Conservation (phyloP, 2,329 filamentous ascomycete species). For the Talaromyces funiculosus region DNA sequence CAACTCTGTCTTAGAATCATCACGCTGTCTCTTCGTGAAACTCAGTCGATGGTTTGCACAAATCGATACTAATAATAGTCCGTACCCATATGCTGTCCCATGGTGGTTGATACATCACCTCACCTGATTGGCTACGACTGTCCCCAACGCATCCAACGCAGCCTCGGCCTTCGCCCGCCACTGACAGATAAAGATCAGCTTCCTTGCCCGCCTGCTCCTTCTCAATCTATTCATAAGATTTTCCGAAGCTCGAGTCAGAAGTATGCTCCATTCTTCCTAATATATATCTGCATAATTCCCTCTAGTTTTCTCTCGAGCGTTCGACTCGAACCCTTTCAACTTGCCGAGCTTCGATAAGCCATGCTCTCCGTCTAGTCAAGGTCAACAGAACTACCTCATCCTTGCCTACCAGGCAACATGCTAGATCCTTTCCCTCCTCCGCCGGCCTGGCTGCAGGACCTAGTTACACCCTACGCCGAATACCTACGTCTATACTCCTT, state of each 20-base stretch:
- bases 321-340: not conserved
- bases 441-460: conserved; percentile 47
- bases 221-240: not conserved
- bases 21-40: not conserved
- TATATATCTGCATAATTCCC: not conserved
- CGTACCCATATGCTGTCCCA: not conserved
- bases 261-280: not conserved
- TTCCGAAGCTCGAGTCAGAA: not conserved
- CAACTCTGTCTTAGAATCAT: not conserved
- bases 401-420: conserved; percentile 24
- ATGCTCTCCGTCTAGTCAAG: not conserved
- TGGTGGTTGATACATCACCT: not conserved
- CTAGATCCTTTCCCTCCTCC: conserved; percentile 43
- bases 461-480: conserved; percentile 47
- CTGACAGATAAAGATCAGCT: not conserved
- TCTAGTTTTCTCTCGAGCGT: not conserved
- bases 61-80: not conserved
- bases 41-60: not conserved
- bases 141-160: not conserved
- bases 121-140: not conserved
- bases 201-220: not conserved
- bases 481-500: conserved; percentile 51
- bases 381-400: not conserved
- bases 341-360: too few species aligned
- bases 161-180: not conserved